These are phyloP conservation scores for Vigna angularis DNA, from an alignment of 306 rosid genomes.

Conservation along the genomic window DNA sequence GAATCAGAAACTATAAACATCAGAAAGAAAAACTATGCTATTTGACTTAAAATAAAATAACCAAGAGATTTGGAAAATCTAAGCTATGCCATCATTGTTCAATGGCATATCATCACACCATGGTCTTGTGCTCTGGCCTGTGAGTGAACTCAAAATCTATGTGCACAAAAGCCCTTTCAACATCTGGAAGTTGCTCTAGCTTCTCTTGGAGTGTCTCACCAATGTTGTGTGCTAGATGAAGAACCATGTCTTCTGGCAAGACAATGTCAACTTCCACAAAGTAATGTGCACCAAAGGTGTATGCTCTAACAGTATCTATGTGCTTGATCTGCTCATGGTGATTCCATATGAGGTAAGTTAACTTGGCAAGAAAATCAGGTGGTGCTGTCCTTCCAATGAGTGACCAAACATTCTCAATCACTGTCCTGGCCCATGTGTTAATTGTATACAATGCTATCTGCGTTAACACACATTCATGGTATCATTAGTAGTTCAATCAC, in stretches of 20 bases:
- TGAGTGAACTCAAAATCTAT: conserved; percentile 80
- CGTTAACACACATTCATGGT: conserved; percentile 34
- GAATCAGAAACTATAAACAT: background rate
- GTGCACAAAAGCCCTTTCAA: conserved; percentile 88
- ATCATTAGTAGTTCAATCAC: background rate
- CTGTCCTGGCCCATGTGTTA: conserved; percentile 77
- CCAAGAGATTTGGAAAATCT: background rate
- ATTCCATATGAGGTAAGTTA: conserved; percentile 81
- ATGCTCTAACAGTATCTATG: conserved; percentile 90
- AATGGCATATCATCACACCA: conserved; percentile 50
- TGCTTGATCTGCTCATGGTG: conserved; percentile 76
- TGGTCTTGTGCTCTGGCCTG: conserved; percentile 78
- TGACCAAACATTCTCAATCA: conserved; percentile 73
- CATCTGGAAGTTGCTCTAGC: conserved; percentile 79
- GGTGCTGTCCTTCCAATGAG: conserved; percentile 84
- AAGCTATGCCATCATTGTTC: background rate
- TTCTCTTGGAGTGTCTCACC: conserved; percentile 84
- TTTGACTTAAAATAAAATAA: background rate
- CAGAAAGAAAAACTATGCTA: conserved; percentile 12
- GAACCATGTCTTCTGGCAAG: conserved; percentile 70
- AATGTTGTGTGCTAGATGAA: conserved; percentile 73
- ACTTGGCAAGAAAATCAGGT: conserved; percentile 74
- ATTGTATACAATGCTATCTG: conserved; percentile 89
- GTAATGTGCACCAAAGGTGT: conserved; percentile 77
- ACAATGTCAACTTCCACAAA: conserved; percentile 90